Evolutionary conservation across 768 basidiomycete genomes (phyloP), one percentile per base, ranked within the genome.

Genomic region (Chiua virens): DNA sequence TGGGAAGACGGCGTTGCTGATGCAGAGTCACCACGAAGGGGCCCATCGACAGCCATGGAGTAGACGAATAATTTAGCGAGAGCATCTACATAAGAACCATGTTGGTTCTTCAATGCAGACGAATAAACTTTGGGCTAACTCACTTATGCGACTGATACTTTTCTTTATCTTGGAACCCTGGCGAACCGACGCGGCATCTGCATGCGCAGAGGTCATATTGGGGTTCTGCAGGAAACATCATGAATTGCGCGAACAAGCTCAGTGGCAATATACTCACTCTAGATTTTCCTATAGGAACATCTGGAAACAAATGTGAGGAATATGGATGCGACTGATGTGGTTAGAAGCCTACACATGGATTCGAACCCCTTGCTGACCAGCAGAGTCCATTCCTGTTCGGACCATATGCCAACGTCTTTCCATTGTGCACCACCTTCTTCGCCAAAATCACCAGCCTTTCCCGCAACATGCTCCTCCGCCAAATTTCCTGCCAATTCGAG

Each of bases 381-480:
- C 23, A 87, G 74, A 49, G 83, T 82, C 85, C 92, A 98, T 68
- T 98, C 85, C 38, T 80, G 75, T 50, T 91, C 80, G 5, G 81
- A 85, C 81, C 92, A 94, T 48, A 98, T 94, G 13, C 95, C 95
- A 32, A 98, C 79, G 57, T 91, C 89, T 65, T 86, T 87, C 84
- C 85, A 87, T 49, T 73, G 70, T 8, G 83, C 79, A 35, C 78
- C 77, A 44, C 79, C 81, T 58, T 82, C 79, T 43, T 68, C 67
- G 9, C 79, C 83, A n/a, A 71, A 75, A 39, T 73, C 73, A n/a
- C 81, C 80, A 35, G 66, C 64, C 20, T 75, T 70, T 18, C 86
- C 85, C 20, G 81, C 85, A 55, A 89, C 78, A 60, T 90, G 85
- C 60, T 88, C 85, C 65, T 88, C 85, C 0, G 87, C 75, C 21